Evolutionary conservation across 495 filamentous ascomycete species (phyloP).

Genomic region (Annulohypoxylon nitens): DNA sequence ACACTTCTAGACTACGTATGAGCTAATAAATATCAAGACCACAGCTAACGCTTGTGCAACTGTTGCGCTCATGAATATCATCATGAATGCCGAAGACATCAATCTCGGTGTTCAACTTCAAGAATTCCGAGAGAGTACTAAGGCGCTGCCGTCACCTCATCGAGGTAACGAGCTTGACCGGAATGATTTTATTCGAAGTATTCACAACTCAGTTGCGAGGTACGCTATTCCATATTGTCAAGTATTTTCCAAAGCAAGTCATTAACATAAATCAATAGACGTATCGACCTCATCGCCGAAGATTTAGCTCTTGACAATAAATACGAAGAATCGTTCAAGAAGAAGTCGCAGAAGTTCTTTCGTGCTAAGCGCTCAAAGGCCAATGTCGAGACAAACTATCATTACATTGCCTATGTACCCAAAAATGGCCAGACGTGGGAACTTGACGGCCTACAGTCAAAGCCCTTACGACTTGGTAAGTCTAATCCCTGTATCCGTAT

Average conservation of each 20-base stretch:
- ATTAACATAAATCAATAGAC: conserved; percentile 54
- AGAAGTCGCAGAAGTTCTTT: conserved; percentile 48
- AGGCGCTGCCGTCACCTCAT: conserved; percentile 73
- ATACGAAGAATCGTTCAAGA: conserved; percentile 61
- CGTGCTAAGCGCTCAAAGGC: conserved; percentile 41
- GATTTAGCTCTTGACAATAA: conserved; percentile 78
- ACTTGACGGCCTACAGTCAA: conserved; percentile 85
- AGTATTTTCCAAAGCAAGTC: neutral
- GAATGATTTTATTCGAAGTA: conserved; percentile 79
- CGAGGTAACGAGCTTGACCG: conserved; percentile 80
- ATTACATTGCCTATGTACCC: conserved; percentile 93
- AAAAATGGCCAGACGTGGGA: conserved; percentile 82
- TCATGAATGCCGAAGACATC: conserved; percentile 79
- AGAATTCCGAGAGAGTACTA: conserved; percentile 78
- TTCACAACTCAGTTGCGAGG: conserved; percentile 91
- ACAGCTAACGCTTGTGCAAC: conserved; percentile 87
- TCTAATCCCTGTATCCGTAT: neutral
- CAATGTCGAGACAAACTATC: conserved; percentile 66
- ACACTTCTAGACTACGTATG: neutral
- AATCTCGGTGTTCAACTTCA: conserved; percentile 74
- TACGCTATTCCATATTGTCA: conserved; percentile 54
- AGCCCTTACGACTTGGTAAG: conserved; percentile 78
- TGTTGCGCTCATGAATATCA: conserved; percentile 87
- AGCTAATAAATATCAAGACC: conserved; percentile 63
- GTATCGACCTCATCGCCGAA: conserved; percentile 81